Conservation (phyloP, 495 filamentous ascomycete species). For the Penicillium fimorum region DNA sequence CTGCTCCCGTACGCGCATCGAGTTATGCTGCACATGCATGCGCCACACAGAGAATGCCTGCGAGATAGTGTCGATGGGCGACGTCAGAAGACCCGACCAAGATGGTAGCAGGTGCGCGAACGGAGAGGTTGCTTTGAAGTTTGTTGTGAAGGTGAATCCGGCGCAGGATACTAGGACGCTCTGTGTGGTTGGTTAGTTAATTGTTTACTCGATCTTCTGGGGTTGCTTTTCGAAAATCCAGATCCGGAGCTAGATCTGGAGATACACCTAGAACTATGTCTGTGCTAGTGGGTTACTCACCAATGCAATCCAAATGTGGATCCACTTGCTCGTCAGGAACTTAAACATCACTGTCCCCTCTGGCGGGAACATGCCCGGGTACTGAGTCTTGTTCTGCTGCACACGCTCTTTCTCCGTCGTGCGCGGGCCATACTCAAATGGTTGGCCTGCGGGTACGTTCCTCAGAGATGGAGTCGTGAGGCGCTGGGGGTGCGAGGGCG, state of each 20-base stretch:
- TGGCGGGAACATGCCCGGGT: conserved; percentile 79
- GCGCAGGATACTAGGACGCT: conserved; percentile 66
- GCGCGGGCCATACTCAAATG: conserved; percentile 64
- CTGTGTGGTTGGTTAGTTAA: conserved; percentile 35
- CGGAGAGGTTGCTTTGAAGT: conserved; percentile 68
- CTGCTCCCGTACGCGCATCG: conserved; percentile 62
- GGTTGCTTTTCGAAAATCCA: not conserved
- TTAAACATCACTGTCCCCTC: conserved; percentile 70
- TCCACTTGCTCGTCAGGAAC: conserved; percentile 67
- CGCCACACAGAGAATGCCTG: conserved; percentile 63
- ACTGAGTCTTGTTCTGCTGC: conserved; percentile 62
- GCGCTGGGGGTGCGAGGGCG: conserved; percentile 75
- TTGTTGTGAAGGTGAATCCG: conserved; percentile 62
- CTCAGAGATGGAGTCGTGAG: conserved; percentile 42
- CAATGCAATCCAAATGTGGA: conserved; percentile 77
- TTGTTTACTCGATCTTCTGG: not conserved
- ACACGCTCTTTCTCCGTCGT: conserved; percentile 53
- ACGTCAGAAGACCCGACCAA: conserved; percentile 53
- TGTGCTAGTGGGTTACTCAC: conserved; percentile 45
- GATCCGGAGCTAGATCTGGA: not conserved
- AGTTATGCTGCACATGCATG: conserved; percentile 64
- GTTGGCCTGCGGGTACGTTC: conserved; percentile 32
- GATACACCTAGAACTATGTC: not conserved
- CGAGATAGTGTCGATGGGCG: conserved; percentile 60
- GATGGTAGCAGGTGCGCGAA: conserved; percentile 71